Base-by-base conservation (phyloP, 108 stramenopile species). In the Fragilariopsis cylindrus region DNA sequence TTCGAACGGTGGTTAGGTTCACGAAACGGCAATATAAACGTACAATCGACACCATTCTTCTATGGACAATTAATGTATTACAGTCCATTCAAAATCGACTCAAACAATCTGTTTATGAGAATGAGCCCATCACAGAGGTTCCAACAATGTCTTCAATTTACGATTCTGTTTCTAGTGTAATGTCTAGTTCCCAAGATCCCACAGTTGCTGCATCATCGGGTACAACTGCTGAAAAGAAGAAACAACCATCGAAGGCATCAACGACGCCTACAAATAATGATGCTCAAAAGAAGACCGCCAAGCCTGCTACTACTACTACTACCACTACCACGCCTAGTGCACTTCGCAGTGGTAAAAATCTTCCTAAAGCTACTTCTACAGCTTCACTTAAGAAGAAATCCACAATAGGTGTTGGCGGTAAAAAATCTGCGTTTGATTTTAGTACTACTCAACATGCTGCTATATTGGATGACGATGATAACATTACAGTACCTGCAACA, bases 211-310 rank as follows among this genome's bases (percentile, higher is more conserved):
- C 58, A 30, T 30, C 30, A 30, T 30, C 30, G 30, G 18, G 41
- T 41, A 30, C 58, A 21, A 60, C 40, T 21, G 40, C 58, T 4
- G 41, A 30, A 30, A 60, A 30, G 30, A 30, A 30, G 30, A 30
- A 4, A 9, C 58, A 60, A 60, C 58, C 39, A 60, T n/a, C 7
- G 16, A 60, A 16, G 16, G 4, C 58, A 30, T 41, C 21, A 11
- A 8, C 18, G 41, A 30, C 62, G 45, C 62, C 62, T 41, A 63
- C 62, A n/a, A 63, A 63, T n/a, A 63, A 41, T 45, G 50, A 9
- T 52, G 8, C 6, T 16, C 62, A 7, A 40, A 44, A 63, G 62
- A 8, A 9, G 4, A 44, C 42, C 42, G 45, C 62, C 6, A 63
- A 43, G 45, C 46, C 62, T 5, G 43, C 62, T 4, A 42, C 30